A percentile compares a stretch with the other conserved stretches of the same genome.
Evolutionary conservation across 495 filamentous ascomycete genomes (phyloP).

Genomic region (Recurvomyces mirabilis): DNA sequence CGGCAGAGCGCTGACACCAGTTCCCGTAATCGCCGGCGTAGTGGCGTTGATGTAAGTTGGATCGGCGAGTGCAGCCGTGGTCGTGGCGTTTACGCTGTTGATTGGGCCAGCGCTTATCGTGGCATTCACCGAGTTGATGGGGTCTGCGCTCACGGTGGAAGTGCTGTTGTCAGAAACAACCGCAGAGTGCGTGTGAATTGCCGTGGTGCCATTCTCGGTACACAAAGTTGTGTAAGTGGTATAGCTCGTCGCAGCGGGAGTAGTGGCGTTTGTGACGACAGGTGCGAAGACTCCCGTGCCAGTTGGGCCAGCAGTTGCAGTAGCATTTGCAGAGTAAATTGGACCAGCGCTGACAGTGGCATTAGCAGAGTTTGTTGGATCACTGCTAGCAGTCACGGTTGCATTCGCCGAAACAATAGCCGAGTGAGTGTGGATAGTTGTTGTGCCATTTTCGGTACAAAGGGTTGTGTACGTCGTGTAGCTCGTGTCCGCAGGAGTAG

Average conservation of each 20-base stretch:
- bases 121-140: neutral
- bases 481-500: too few species aligned
- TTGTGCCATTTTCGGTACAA: neutral
- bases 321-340: slow-evolving; percentile 1
- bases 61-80: neutral
- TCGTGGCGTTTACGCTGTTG: neutral
- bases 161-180: neutral
- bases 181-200: neutral
- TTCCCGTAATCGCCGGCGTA: neutral
- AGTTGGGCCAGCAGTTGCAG: neutral
- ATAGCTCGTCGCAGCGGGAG: neutral
- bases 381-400: neutral
- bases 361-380: neutral
- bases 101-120: neutral
- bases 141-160: neutral
- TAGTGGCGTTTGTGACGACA: too few species aligned
- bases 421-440: neutral
- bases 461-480: neutral
- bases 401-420: neutral
- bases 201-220: neutral
- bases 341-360: neutral
- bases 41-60: slow-evolving; percentile 1
- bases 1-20: neutral
- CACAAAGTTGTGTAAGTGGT: neutral
- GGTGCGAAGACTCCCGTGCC: too few species aligned